Base-by-base conservation (phyloP, 169 alveolate genomes). In the Eimeria necatrix region DNA sequence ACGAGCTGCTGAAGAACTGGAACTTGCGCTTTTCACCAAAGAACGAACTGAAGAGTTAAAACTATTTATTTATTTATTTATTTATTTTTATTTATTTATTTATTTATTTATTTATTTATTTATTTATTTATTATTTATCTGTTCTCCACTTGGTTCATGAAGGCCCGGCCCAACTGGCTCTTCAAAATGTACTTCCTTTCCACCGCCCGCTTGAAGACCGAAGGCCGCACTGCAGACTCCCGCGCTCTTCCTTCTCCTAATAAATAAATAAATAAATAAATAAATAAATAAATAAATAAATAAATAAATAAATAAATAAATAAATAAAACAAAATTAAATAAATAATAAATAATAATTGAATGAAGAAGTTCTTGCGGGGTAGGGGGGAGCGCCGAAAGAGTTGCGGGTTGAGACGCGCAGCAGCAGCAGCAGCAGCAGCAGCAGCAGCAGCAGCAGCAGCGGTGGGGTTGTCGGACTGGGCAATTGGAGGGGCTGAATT, bases 151-250 rank as follows among this genome's bases (percentile, higher is more conserved):
- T 98, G 99, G 96, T 98, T 96, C 94, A 99, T 97, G 96, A 99
- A 99, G 18, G 98, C 97, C 95, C 99, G 97, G 49, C 99, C 99
- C 53, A 98, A 97, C 86, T 98, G 97, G 22, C 99, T 98, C 96
- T 98, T 99, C 95, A 99, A 97, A 53, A 98, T 97, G 96, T 99
- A 99, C 78, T 98, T 97, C 94, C 98, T 98, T 87, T 99, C 99
- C 59, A 98, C 97, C 70, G 99, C 99, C 94, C 99, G 97, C 97
- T 98, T 99, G 97, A 96, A 99, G 20, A 98, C 98, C 51, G 96
- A 81, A 46, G 96, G 81, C 73, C 51, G 41, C 61, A 81, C 7
- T 18, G 18, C 96, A n/a, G 94, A 48, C 49, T 76, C 95, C 26
- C 83, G 76, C 12, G 83, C 61, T 68, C 68, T 73, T 26, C 95